Base-by-base conservation (phyloP, 352 stramenopile genomes). In the Phytophthora macrochlamydospora region DNA sequence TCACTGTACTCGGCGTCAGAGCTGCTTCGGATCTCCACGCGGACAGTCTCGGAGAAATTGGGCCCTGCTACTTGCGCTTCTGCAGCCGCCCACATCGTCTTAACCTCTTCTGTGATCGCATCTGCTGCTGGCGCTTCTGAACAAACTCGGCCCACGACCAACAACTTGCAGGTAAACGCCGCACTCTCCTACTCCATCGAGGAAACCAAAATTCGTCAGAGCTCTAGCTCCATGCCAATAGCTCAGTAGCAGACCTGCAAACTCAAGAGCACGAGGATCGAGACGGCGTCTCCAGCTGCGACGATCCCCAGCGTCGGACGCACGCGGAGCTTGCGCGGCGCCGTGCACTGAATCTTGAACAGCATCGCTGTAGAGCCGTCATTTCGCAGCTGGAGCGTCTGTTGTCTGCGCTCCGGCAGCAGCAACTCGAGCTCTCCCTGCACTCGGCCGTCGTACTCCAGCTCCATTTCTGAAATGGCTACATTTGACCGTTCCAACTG, bases 341-440 rank as follows among this genome's bases (percentile, higher is more conserved):
- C 67, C 24, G 76, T 83, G 62, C 71, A 70, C 44, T 83, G 79
- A 30, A 87, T 66, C 62, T 85, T 85, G 61, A 83, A 79, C 13
- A 85, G 56, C 28, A 62, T 60, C 13, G 42, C 6, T 7, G n/a
- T 31, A 13, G 28, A 1, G n/a, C 58, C 37, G 24, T 14, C 7
- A 42, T 67, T 63, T 2, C 18, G 40, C 35, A 62, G 49, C 30
- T 59, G 13, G 30, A 59, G 46, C 11, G 43, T 43, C 8, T 48
- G 52, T 18, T 67, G 46, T 13, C 45, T 49, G 8, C 32, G 42
- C 33, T 49, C 33, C 5, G 46, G 42, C 1, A 28, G 12, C 3
- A 49, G 62, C 8, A 73, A 62, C 28, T 66, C 37, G 8, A 74
- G 55, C 28, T 48, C 28, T 9, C 37, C 31, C 6, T 32, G 49